A percentile compares a stretch with the other conserved stretches of the same genome.
Evolutionary conservation across 108 stramenopile species (phyloP).

Genomic region (Skeletonema costatum): DNA sequence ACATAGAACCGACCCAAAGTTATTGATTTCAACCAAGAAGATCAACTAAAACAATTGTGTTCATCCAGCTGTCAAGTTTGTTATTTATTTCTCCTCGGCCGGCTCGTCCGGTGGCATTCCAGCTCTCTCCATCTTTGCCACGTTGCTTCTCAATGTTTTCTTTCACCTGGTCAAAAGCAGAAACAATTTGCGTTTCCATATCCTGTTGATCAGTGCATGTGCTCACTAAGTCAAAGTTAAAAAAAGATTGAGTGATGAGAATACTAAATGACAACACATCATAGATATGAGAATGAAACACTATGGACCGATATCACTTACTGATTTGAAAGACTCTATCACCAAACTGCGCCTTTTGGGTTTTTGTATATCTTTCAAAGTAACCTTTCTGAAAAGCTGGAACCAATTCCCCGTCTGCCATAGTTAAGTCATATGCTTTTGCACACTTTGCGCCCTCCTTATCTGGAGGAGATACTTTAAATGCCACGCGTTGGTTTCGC

Average conservation of each 20-base stretch:
- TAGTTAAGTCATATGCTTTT: conserved; percentile 20
- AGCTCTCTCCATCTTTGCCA: conserved; percentile 18
- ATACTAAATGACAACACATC: neutral
- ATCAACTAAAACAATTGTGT: neutral
- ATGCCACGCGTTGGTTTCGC: conserved; percentile 13
- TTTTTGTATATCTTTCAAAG: conserved; percentile 2
- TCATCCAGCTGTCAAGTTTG: neutral
- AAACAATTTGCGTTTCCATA: conserved; percentile 31
- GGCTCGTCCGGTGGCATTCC: neutral
- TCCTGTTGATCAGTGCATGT: conserved; percentile 24
- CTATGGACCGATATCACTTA: neutral
- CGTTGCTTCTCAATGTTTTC: conserved; percentile 9
- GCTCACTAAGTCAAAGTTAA: neutral
- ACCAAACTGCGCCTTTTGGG: conserved; percentile 20
- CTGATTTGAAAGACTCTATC: conserved; percentile 17
- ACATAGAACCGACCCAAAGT: neutral
- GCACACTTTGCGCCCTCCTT: conserved; percentile 3
- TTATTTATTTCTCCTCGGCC: neutral
- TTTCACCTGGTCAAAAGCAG: conserved; percentile 20
- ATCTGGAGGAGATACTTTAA: conserved; percentile 23
- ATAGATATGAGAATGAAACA: neutral
- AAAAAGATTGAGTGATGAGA: neutral
- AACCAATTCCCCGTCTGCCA: conserved; percentile 13
- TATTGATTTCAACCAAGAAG: neutral
- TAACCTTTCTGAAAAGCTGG: conserved; percentile 8